phyloP scores from a whole-genome alignment of 257 asterid species.

The Scutellaria baicalensis region DNA sequence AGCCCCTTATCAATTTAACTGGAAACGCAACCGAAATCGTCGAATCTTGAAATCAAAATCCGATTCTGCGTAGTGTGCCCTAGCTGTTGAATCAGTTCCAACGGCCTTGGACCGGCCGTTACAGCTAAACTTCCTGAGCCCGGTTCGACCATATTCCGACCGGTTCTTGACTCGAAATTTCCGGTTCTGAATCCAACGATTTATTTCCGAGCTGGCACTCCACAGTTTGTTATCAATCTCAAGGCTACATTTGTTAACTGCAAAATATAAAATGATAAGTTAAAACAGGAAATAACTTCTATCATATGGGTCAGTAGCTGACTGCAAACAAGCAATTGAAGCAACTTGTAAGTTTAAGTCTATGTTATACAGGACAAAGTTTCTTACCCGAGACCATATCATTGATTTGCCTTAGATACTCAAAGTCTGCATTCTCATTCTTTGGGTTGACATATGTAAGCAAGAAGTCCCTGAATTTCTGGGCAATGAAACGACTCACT shows the following conservation, averaged over 20 bases:
- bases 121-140: too few species aligned
- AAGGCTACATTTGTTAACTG: slow-evolving; percentile 97
- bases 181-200: too few species aligned
- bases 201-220: too few species aligned
- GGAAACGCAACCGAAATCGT: too few species aligned
- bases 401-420: slow-evolving; percentile 86
- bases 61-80: too few species aligned
- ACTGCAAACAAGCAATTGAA: slow-evolving; percentile 1
- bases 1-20: too few species aligned
- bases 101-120: too few species aligned
- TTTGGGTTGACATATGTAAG: slow-evolving; percentile 75
- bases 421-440: slow-evolving; percentile 82
- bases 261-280: slow-evolving; percentile 21
- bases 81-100: too few species aligned
- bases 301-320: background rate
- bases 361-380: background rate
- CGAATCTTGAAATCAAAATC: too few species aligned
- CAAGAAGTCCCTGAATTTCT: slow-evolving; percentile 84
- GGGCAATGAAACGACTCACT: slow-evolving; percentile 88
- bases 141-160: too few species aligned
- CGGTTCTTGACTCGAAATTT: too few species aligned
- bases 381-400: slow-evolving; percentile 91
- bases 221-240: slow-evolving; percentile 94
- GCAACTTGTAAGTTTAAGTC: too few species aligned
- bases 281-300: background rate